phyloP scores from a whole-genome alignment of 352 stramenopile genomes.

The Phytophthora syringae region DNA sequence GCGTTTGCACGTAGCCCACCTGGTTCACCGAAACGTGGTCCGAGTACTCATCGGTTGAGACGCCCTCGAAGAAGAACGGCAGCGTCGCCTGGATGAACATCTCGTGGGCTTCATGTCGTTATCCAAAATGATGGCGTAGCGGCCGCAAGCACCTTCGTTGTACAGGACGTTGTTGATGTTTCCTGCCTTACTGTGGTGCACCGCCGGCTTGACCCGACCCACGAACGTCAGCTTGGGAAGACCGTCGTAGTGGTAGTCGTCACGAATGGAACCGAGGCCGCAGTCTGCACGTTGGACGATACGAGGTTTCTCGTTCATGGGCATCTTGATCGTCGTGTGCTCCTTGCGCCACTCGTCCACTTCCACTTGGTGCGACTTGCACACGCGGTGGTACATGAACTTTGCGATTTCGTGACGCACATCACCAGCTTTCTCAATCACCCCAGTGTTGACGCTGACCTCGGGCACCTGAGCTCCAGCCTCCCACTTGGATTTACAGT shows the following conservation, averaged over 20 bases:
- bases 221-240: slow-evolving; percentile 70
- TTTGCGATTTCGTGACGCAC: slow-evolving; percentile 73
- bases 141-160: too few species aligned
- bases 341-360: slow-evolving; percentile 79
- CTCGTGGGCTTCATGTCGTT: slow-evolving; percentile 84
- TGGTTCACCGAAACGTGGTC: slow-evolving; percentile 72
- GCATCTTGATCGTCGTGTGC: too few species aligned
- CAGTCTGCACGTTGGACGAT: slow-evolving; percentile 59
- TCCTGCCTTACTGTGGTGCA: slow-evolving; percentile 84
- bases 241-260: slow-evolving; percentile 72
- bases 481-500: too few species aligned
- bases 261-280: slow-evolving; percentile 65
- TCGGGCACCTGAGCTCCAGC: too few species aligned
- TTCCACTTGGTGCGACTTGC: slow-evolving; percentile 68
- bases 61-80: slow-evolving; percentile 74
- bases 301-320: slow-evolving; percentile 52
- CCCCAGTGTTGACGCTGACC: too few species aligned
- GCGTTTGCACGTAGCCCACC: too few species aligned
- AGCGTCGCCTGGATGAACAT: slow-evolving; percentile 79
- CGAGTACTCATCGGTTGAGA: slow-evolving; percentile 68
- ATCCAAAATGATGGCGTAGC: too few species aligned
- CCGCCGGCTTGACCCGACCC: slow-evolving; percentile 68
- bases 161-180: too few species aligned
- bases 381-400: slow-evolving; percentile 80
- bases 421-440: slow-evolving; percentile 83